A percentile compares a stretch with the other conserved stretches of the same genome.
These are phyloP conservation scores for Aspergillus sp. DNA, from an alignment of 2,329 filamentous ascomycete genomes.

Conservation along the genomic window DNA sequence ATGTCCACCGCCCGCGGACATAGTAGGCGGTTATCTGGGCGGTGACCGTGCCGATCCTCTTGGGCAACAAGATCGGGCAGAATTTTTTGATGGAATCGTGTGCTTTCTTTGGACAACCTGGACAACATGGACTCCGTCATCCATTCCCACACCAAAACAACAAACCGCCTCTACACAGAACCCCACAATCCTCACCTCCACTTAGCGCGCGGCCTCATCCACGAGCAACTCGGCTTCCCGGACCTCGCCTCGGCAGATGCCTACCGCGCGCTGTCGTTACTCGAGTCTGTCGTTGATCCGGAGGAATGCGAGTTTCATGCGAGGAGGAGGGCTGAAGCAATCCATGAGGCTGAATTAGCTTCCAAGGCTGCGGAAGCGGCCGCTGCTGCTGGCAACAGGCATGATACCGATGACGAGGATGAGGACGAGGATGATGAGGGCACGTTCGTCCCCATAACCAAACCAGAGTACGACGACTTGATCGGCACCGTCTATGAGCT, in stretches of 20 bases:
- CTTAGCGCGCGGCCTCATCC: constrained; percentile 53
- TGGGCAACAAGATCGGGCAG: too few relatives aligned
- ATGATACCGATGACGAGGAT: constrained; percentile 14
- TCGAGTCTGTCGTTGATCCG: constrained; percentile 64
- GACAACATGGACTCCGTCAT: constrained; percentile 18
- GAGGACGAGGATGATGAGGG: constrained; percentile 37
- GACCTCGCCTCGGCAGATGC: constrained; percentile 85
- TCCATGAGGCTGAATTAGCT: too few relatives aligned
- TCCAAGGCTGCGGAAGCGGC: constrained; percentile 21
- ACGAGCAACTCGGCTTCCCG: constrained; percentile 70
- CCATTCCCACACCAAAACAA: constrained; percentile 47
- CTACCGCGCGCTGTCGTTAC: constrained; percentile 78
- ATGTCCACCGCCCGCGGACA: too few relatives aligned
- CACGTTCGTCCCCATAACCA: constrained; percentile 18
- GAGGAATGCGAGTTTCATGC: constrained; percentile 78
- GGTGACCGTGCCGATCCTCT: too few relatives aligned
- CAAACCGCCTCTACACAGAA: constrained; percentile 32
- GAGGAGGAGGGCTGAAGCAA: constrained; percentile 41
- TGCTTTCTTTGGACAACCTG: too few relatives aligned
- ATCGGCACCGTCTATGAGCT: constrained; percentile 29
- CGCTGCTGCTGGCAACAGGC: constrained; percentile 1
- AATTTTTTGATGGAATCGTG: too few relatives aligned
- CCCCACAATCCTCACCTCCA: constrained; percentile 35
- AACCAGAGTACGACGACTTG: constrained; percentile 25
- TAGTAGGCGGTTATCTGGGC: too few relatives aligned